Evolutionary conservation across 352 stramenopile species (phyloP), one percentile per base, ranked within the genome.

Genomic region (Phytophthora europaea): DNA sequence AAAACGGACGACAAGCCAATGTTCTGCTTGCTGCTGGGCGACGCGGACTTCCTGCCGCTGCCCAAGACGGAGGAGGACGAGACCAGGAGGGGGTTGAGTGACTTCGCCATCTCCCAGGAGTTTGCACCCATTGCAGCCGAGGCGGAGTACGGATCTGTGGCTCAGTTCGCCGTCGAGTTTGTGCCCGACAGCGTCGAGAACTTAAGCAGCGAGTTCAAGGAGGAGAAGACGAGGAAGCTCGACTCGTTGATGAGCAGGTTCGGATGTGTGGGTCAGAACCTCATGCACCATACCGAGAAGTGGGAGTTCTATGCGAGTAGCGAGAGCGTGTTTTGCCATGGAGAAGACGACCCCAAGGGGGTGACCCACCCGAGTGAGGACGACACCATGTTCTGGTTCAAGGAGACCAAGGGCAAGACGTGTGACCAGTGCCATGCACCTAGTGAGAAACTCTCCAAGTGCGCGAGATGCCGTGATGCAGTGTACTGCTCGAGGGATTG

Each of bases 401-500:
- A 83, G 23, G 66, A 77, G 50, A 80, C 83, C 16, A 85, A 88
- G 47, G 79, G 78, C 54, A 90, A 90, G 67, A 82, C 79, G 4
- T 96, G 89, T 63, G 83, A 94, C 61, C 73, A 86, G 22, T 96
- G 89, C 53, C 79, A 92, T 50, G 66, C 61, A 43, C 73, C 73
- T 15, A 73, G 79, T 26, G 76, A 75, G 1, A 94, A 93, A 61
- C 73, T 96, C 5, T 75, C 82, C 34, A 73, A 73, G 23, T 96
- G 89, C 69, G 76, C 88, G 22, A 86, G 83, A 23, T 96, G 89
- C 64, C 73, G 79, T 2, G 80, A 90, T 22, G 87, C 82, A 18
- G 81, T 84, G 52, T 96, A 96, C 67, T 96, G 89, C 75, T 96
- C 89, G 4, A 81, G 87, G n/a, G 84, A 88, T 9, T 96, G 89